phyloP scores from a whole-genome alignment of 495 filamentous ascomycete genomes.

The Bombardia bombarda region DNA sequence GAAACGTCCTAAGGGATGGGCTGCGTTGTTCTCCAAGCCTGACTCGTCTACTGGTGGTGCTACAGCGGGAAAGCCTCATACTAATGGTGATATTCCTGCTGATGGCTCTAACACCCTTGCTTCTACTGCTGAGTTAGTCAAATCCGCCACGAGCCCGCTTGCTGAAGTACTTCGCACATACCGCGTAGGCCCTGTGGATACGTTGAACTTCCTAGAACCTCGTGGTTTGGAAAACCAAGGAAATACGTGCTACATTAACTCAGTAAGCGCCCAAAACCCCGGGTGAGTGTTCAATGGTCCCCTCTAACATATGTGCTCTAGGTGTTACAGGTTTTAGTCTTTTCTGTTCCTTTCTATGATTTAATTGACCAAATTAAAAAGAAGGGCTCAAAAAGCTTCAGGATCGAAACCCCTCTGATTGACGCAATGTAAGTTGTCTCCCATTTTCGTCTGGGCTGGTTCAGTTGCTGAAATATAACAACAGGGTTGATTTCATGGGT shows the following conservation, averaged over 20 bases:
- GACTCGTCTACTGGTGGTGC: slow-evolving; percentile 22
- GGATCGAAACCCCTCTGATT: slow-evolving; percentile 86
- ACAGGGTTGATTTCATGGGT: slow-evolving; percentile 88
- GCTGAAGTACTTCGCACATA: slow-evolving; percentile 65
- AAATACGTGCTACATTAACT: slow-evolving; percentile 99
- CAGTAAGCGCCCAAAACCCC: slow-evolving; percentile 49
- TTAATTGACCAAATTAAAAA: slow-evolving; percentile 85
- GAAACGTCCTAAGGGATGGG: slow-evolving; percentile 64
- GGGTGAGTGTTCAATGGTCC: not conserved
- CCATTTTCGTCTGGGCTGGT: not conserved
- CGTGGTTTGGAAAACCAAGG: slow-evolving; percentile 92
- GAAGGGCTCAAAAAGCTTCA: slow-evolving; percentile 80
- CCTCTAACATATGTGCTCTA: slow-evolving; percentile 27
- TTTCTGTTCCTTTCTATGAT: slow-evolving; percentile 87
- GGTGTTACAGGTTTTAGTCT: slow-evolving; percentile 90
- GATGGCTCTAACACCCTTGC: slow-evolving; percentile 8
- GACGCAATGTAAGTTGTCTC: slow-evolving; percentile 71
- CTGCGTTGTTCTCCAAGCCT: slow-evolving; percentile 59
- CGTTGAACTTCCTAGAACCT: slow-evolving; percentile 83
- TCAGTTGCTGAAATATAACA: slow-evolving; percentile 8
- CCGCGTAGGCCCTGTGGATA: slow-evolving; percentile 51
- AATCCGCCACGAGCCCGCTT: slow-evolving; percentile 55
- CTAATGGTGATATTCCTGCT: slow-evolving; percentile 13
- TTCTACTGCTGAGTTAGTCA: slow-evolving; percentile 29
- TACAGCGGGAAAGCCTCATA: slow-evolving; percentile 16